These are phyloP conservation scores for Aspergillus intermedius DNA, from an alignment of 2,329 filamentous ascomycete species.

Conservation along the genomic window DNA sequence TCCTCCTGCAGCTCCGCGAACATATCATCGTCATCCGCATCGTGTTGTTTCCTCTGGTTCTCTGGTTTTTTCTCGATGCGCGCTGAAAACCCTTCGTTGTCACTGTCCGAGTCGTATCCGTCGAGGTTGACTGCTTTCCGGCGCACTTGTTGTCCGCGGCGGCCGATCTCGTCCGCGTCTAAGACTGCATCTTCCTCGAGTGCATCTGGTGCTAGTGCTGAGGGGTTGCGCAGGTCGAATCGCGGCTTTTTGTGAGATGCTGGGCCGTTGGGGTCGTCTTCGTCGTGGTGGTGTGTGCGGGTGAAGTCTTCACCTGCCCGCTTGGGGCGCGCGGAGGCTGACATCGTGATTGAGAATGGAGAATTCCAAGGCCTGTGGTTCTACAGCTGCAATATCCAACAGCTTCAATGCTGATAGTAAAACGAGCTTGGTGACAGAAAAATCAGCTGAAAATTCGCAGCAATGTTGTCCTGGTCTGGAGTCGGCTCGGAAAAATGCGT, in stretches of 20 bases:
- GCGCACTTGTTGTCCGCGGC: conserved; percentile 65
- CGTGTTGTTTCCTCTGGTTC: conserved; percentile 24
- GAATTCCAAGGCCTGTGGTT: neutral
- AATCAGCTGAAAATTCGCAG: neutral
- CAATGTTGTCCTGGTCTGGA: conserved; percentile 14
- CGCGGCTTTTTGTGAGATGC: conserved; percentile 66
- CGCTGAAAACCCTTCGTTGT: conserved; percentile 81
- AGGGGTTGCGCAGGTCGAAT: conserved; percentile 93
- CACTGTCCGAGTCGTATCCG: conserved; percentile 89
- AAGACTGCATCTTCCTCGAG: conserved; percentile 69
- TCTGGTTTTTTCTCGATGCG: conserved; percentile 58
- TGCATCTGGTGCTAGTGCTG: conserved; percentile 77
- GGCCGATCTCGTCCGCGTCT: conserved; percentile 87
- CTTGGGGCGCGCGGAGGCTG: conserved; percentile 66
- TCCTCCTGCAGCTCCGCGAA: conserved; percentile 67
- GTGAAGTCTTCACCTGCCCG: conserved; percentile 75
- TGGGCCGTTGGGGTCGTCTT: conserved; percentile 39
- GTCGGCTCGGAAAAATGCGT: conserved; percentile 37
- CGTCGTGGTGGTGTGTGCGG: conserved; percentile 62
- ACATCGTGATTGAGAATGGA: conserved; percentile 35
- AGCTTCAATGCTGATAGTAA: neutral
- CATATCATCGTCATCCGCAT: conserved; percentile 61
- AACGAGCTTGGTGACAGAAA: no score
- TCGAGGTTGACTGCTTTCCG: conserved; percentile 94
- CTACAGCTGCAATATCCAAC: neutral